phyloP scores from a whole-genome alignment of 2,329 filamentous ascomycete species.

The Ceratocystis huliohia region DNA sequence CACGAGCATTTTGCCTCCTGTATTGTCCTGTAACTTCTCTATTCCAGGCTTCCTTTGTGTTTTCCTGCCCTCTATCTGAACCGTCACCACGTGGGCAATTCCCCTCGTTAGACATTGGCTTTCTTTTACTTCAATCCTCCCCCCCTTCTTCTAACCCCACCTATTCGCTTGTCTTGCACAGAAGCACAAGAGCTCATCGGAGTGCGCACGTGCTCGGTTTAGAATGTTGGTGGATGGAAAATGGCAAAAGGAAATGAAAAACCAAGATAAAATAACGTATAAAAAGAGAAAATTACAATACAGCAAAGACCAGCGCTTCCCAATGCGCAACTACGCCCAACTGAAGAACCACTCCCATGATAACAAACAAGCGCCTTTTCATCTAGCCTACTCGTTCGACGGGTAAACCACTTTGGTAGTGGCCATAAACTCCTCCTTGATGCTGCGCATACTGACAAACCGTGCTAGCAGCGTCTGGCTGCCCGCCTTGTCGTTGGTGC shows the following conservation, averaged over 20 bases:
- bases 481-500: constrained; percentile 63
- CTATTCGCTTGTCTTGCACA: neutral
- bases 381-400: constrained; percentile 45
- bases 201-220: neutral
- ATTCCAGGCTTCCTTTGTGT: no score
- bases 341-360: neutral
- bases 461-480: constrained; percentile 50
- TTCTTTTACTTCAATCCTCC: neutral
- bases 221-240: neutral
- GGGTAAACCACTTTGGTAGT: constrained; percentile 54
- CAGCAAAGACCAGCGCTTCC: constrained; percentile 5
- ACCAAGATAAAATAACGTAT: constrained; percentile 6
- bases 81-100: neutral
- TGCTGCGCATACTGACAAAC: constrained; percentile 53
- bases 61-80: neutral
- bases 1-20: no score
- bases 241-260: neutral
- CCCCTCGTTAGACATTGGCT: neutral
- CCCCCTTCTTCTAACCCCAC: neutral
- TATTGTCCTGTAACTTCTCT: no score
- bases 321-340: constrained; percentile 6
- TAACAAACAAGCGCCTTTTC: no score
- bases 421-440: constrained; percentile 63
- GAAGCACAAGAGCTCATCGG: neutral
- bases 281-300: constrained; percentile 1